Percentiles rank a stretch among this genome's conserved stretches.
Evolutionary conservation across 306 rosid species (phyloP).

Genomic region (Cicer pinnatifidum): DNA sequence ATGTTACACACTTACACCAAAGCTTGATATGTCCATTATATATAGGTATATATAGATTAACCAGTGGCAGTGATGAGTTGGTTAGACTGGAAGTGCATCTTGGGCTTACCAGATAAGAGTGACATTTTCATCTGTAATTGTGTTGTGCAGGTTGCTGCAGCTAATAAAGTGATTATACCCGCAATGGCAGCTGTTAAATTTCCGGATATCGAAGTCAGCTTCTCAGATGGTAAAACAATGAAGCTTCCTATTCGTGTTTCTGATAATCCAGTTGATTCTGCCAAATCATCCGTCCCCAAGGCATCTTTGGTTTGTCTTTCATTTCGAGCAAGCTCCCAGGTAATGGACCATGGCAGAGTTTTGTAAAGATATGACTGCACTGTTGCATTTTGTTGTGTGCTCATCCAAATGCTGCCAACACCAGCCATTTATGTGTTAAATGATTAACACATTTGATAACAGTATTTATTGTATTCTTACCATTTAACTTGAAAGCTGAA

Average conservation of each 20-base stretch:
- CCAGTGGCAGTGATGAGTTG: not conserved
- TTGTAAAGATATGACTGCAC: conserved; percentile 26
- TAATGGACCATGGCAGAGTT: conserved; percentile 37
- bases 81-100: conserved; percentile 27
- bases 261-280: conserved; percentile 48
- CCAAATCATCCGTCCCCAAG: conserved; percentile 52
- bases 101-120: conserved; percentile 16
- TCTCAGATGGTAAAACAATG: conserved; percentile 58
- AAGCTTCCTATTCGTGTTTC: conserved; percentile 67
- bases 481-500: conserved; percentile 24
- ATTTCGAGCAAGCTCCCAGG: conserved; percentile 89
- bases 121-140: conserved; percentile 35
- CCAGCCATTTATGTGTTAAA: conserved; percentile 11
- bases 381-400: conserved; percentile 23
- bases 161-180: conserved; percentile 78
- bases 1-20: too few species aligned
- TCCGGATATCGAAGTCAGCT: conserved; percentile 73
- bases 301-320: conserved; percentile 78
- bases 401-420: conserved; percentile 11
- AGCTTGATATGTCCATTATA: too few species aligned
- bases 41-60: not conserved
- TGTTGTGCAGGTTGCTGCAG: conserved; percentile 61
- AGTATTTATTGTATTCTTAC: conserved; percentile 16
- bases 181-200: conserved; percentile 72
- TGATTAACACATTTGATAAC: conserved; percentile 12